Evolutionary conservation across 2,329 filamentous ascomycete species (phyloP).

Genomic region (Hypoxylon sp.): DNA sequence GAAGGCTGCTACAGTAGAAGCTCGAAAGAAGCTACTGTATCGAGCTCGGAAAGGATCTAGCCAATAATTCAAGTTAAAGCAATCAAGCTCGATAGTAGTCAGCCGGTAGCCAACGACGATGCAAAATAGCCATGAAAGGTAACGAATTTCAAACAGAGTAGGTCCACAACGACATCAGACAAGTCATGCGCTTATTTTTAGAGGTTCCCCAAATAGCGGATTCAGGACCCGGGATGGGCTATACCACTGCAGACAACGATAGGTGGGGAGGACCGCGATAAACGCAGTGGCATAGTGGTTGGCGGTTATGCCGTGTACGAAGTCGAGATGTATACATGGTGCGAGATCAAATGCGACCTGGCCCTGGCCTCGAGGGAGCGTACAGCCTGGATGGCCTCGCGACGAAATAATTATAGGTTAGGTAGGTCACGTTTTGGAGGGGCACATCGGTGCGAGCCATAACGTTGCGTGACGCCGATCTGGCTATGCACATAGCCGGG

Average conservation of each 20-base stretch:
- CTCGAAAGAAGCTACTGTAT: slow-evolving; percentile 18
- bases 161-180: slow-evolving; percentile 35
- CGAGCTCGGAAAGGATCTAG: slow-evolving; percentile 17
- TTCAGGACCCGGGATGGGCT: slow-evolving; percentile 25
- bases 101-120: slow-evolving; percentile 24
- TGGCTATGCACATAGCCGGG: slow-evolving; percentile 34
- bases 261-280: slow-evolving; percentile 41
- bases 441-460: slow-evolving; percentile 17
- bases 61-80: slow-evolving; percentile 34
- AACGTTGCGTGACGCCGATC: slow-evolving; percentile 28
- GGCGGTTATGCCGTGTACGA: slow-evolving; percentile 34
- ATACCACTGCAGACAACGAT: slow-evolving; percentile 30
- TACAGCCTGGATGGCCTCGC: slow-evolving; percentile 18
- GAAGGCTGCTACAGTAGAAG: slow-evolving; percentile 2
- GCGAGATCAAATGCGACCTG: slow-evolving; percentile 41
- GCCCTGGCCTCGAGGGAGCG: slow-evolving; percentile 34
- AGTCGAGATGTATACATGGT: slow-evolving; percentile 25
- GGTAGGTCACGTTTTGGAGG: slow-evolving; percentile 11
- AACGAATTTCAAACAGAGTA: slow-evolving; percentile 33
- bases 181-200: slow-evolving; percentile 42
- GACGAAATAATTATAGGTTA: slow-evolving; percentile 11
- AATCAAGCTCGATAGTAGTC: slow-evolving; percentile 17
- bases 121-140: slow-evolving; percentile 15
- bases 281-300: slow-evolving; percentile 32
- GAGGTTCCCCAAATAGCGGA: slow-evolving; percentile 20